A percentile compares a stretch with the other conserved stretches of the same genome.
Evolutionary conservation across 352 stramenopile species (phyloP).

Genomic region (Phytophthora podocarpi): DNA sequence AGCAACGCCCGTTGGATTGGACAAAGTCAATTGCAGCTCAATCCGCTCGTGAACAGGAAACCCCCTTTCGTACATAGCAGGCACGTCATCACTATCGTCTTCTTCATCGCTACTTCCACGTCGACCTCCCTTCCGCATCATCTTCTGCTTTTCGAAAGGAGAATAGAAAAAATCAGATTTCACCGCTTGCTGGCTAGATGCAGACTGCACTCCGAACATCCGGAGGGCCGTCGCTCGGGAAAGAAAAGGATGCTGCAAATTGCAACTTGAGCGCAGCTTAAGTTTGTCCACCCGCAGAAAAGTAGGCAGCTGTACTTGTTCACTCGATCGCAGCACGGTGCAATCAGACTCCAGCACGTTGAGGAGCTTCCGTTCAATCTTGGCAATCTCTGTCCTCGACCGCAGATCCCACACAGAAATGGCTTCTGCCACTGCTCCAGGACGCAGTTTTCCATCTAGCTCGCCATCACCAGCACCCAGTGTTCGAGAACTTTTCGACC

Average conservation of each 20-base stretch:
- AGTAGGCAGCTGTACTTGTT: constrained; percentile 58
- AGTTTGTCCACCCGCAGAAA: constrained; percentile 71
- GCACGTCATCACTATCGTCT: constrained; percentile 17
- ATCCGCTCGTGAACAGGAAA: constrained; percentile 68
- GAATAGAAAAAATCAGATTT: constrained; percentile 68
- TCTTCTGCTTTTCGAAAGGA: constrained; percentile 60
- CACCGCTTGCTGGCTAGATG: constrained; percentile 16
- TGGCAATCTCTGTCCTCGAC: constrained; percentile 58
- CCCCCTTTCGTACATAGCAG: constrained; percentile 38
- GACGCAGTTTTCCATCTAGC: constrained; percentile 2
- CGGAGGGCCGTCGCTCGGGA: constrained; percentile 37
- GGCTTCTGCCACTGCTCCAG: constrained; percentile 3
- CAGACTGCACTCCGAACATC: constrained; percentile 36
- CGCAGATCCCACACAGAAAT: constrained; percentile 64
- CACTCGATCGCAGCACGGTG: constrained; percentile 46
- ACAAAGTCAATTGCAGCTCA: constrained; percentile 58
- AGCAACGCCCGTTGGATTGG: constrained; percentile 70
- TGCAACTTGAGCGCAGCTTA: constrained; percentile 40
- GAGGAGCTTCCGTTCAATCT: constrained; percentile 59
- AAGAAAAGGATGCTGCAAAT: constrained; percentile 46
- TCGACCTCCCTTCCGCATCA: constrained; percentile 12
- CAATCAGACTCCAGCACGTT: constrained; percentile 63
- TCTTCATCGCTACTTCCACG: constrained; percentile 5
- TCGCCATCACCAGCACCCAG: constrained; percentile 18
- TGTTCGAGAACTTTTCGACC: constrained; percentile 5